A percentile compares a stretch with the other conserved stretches of the same genome.
phyloP scores from a whole-genome alignment of 495 filamentous ascomycete genomes.

The Penicillium mononematosum region DNA sequence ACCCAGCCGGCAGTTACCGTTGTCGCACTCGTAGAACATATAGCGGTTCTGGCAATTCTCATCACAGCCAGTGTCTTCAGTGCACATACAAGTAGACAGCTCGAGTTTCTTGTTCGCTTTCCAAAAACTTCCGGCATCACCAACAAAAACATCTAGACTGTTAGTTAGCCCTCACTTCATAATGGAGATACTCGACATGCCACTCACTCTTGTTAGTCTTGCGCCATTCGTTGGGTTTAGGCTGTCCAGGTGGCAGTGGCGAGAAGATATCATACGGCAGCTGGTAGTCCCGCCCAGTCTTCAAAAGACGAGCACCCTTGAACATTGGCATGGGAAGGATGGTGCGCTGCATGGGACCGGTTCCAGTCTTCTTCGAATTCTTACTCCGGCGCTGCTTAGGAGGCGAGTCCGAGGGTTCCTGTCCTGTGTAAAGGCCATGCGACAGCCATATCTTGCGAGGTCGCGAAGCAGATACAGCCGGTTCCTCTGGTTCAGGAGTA shows the following conservation, averaged over 20 bases:
- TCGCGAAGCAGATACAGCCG: conserved; percentile 34
- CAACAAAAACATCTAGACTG: conserved; percentile 78
- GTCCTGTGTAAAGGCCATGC: conserved; percentile 87
- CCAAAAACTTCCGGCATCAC: conserved; percentile 83
- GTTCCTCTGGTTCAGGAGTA: conserved; percentile 35
- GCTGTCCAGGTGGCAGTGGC: conserved; percentile 78
- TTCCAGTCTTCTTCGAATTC: conserved; percentile 46
- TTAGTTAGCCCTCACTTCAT: conserved; percentile 19
- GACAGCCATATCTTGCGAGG: conserved; percentile 68
- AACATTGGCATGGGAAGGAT: conserved; percentile 69
- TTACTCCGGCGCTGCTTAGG: conserved; percentile 62
- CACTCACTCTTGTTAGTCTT: conserved; percentile 83
- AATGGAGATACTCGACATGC: not conserved
- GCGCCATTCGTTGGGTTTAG: conserved; percentile 86
- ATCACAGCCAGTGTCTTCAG: conserved; percentile 72
- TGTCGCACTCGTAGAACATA: conserved; percentile 97
- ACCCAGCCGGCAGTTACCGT: conserved; percentile 79
- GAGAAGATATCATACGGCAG: conserved; percentile 88
- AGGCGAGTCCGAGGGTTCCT: conserved; percentile 64
- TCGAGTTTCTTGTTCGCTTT: conserved; percentile 72
- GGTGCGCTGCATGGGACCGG: conserved; percentile 39
- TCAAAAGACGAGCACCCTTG: conserved; percentile 57
- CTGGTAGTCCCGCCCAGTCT: conserved; percentile 73
- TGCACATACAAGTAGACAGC: conserved; percentile 79
- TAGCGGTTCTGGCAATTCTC: conserved; percentile 89